phyloP scores from a whole-genome alignment of 768 basidiomycete species.

The Russula earlei region DNA sequence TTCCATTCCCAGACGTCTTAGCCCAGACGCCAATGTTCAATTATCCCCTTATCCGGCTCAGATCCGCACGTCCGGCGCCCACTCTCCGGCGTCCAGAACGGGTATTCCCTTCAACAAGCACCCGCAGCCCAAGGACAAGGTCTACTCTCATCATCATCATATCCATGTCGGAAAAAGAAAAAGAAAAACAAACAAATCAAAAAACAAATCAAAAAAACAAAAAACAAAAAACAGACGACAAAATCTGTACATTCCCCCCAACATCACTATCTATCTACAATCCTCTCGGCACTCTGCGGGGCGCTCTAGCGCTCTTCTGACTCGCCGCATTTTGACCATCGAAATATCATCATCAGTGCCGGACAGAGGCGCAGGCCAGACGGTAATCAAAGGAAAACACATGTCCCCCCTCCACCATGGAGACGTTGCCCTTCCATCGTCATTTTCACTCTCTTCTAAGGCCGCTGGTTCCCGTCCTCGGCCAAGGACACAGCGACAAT shows the following conservation, averaged over 20 bases:
- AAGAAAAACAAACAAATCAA: not conserved
- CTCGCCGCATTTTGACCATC: conserved; percentile 17
- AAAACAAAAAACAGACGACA: not conserved
- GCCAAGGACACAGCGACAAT: not conserved
- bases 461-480: not conserved
- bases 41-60: conserved; percentile 19
- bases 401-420: not conserved
- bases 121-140: not conserved
- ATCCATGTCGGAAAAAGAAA: no score
- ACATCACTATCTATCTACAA: conserved; percentile 6
- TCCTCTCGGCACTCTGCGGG: conserved; percentile 11
- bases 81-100: not conserved
- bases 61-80: conserved; percentile 7
- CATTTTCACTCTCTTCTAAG: not conserved
- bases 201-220: not conserved
- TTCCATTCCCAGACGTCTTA: conserved; percentile 19
- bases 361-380: not conserved
- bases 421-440: not conserved
- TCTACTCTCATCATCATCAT: no score
- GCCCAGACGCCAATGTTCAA: conserved; percentile 19
- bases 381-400: not conserved
- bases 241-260: not conserved
- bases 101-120: conserved; percentile 9
- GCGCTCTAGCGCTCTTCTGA: conserved; percentile 15
- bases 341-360: not conserved